Evolutionary conservation across 495 filamentous ascomycete genomes (phyloP), one percentile per base, ranked within the genome.

Genomic region (Neurospora sp.): DNA sequence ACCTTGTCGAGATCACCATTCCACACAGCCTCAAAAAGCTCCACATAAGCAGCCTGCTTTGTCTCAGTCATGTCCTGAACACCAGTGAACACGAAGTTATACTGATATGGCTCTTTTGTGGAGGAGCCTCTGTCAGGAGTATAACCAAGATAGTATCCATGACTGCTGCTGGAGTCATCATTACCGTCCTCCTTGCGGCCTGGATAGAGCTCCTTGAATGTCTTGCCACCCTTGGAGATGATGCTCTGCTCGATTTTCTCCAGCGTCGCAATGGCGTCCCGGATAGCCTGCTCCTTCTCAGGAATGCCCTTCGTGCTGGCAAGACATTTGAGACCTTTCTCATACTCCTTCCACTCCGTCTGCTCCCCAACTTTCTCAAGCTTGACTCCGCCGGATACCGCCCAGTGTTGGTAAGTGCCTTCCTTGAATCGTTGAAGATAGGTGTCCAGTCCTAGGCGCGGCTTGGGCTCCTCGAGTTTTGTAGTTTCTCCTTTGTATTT

Each of bases 1-100:
- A 91, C 85, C 4, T 81, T 89, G 0, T 85, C 82, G 2, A 90
- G 53, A 75, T 94, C 88, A 4, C 90, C 90, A n/a, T 70, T 72
- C 89, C 90, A 93, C 2, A 88, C 88, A 11, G 91, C 91, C 77
- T 93, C 86, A 71, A 92, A 93, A 75, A 82, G 73, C 79, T 83
- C 83, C 11, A 92, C 22, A 72, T 92, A 93, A 6, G 83, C 89
- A n/a, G 81, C 80, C 11, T 81, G 82, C 22, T 80, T 83, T 22
- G 77, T 80, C 5, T 87, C 83, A 1, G 86, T 90, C 27, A 91
- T 77, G 68, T 87, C 85, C 0, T 80, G 82, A 0, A 83, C 77
- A 1, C 71, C 71, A 0, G 6, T 31, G 76, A 92, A 90, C n/a
- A 71, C 76, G 72, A 90, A 87, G 0, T 74, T 53, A 12, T 86